A percentile compares a stretch with the other conserved stretches of the same genome.
phyloP scores from a whole-genome alignment of 2,329 filamentous ascomycete species.

The Ophiostoma sp. region DNA sequence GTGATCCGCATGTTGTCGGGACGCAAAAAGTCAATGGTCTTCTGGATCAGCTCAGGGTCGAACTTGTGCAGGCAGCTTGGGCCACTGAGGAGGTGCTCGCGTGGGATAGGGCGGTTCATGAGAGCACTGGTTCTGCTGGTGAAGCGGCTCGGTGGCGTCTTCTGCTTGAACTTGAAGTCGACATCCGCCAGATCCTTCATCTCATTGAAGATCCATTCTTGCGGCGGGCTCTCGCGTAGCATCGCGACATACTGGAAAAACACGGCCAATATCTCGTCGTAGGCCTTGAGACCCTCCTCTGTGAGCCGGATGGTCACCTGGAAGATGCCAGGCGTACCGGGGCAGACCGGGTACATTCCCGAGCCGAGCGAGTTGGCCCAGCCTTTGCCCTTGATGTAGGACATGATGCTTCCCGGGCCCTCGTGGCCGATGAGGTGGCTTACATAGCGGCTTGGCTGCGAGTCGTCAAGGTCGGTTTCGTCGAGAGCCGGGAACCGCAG shows the following conservation, averaged over 20 bases:
- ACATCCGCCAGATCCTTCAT: conserved; percentile 86
- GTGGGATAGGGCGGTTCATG: conserved; percentile 86
- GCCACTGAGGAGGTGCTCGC: conserved; percentile 82
- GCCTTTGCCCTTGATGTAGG: conserved; percentile 82
- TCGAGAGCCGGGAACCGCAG: conserved; percentile 67
- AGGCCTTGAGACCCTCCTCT: conserved; percentile 74
- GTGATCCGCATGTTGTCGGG: conserved; percentile 87
- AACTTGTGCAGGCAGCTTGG: conserved; percentile 72
- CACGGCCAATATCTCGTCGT: conserved; percentile 73
- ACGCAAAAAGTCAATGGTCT: conserved; percentile 66
- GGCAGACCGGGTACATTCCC: conserved; percentile 68
- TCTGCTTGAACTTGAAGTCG: conserved; percentile 92
- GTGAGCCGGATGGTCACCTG: conserved; percentile 74
- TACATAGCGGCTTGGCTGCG: conserved; percentile 78
- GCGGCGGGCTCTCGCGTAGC: conserved; percentile 70
- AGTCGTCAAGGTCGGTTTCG: conserved; percentile 71
- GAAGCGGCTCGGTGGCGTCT: conserved; percentile 82
- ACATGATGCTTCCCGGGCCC: conserved; percentile 84
- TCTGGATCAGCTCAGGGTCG: conserved; percentile 67
- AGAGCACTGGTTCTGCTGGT: conserved; percentile 76
- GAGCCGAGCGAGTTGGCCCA: conserved; percentile 82
- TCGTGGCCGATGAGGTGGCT: conserved; percentile 89
- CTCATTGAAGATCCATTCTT: conserved; percentile 92
- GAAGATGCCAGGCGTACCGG: conserved; percentile 71
- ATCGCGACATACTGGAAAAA: conserved; percentile 90